Evolutionary conservation across 495 filamentous ascomycete genomes (phyloP), one percentile per base, ranked within the genome.

Genomic region (Penicillium crystallinum): DNA sequence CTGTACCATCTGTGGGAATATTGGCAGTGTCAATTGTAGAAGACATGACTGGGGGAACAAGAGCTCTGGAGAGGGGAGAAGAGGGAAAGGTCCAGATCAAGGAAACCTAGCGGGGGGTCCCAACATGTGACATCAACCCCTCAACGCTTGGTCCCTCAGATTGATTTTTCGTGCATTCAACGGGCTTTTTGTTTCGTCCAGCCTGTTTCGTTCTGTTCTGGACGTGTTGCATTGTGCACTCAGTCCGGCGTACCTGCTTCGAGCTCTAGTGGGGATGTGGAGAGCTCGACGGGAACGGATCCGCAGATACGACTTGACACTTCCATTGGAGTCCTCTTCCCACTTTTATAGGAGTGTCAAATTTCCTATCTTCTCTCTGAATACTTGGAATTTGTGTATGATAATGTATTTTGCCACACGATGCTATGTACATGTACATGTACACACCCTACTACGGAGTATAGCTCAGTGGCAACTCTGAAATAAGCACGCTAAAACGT

Each of bases 91-190:
- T 34, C 48, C 37, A 50, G 48, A 50, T 50, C 48, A 50, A 42
- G 48, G 48, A 50, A 50, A 34, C 6, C 18, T 21, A 41, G 48
- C 48, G 48, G 48, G 48, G 47, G 17, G 10, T 5, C 46, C 38
- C 46, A 50, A 42, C 48, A 50, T 50, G 48, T 50, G 48, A 50
- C 48, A 50, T 50, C 37, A 39, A 50, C 48, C 48, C 48, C 48
- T 50, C 48, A 50, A 50, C 48, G 48, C 48, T 50, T 50, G 40
- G 48, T 50, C 48, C 27, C 27, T 41, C 19, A 12, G 6, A 5
- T 40, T 40, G 40, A 22, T 30, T 19, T 34, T 15, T 15, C 1
- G 31, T 17, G 34, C 6, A 41, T 25, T 41, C n/a, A 22, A 19
- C 17, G 31, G 25, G 27, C 2, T 12, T 21, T 23, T 22, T 37